Evolutionary conservation across 2,329 filamentous ascomycete species (phyloP), one percentile per base, ranked within the genome.

Genomic region (Sporothrix brasiliensis): DNA sequence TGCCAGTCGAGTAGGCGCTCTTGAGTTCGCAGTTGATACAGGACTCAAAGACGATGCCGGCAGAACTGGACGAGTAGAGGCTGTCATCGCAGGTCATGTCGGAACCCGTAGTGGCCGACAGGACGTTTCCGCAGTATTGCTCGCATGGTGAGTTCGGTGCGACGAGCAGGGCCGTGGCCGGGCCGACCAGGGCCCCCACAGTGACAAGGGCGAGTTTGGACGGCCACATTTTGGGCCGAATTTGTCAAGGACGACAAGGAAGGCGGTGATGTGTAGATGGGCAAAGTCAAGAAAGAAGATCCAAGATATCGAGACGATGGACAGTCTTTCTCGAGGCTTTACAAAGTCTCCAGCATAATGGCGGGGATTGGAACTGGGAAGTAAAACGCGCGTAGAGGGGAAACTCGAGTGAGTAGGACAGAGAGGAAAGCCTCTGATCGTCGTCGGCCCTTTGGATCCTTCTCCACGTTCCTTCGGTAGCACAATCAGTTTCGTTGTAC

Each of bases 21-120:
- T 75, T 76, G 39, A 83, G 75, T 74, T 88, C 81, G 77, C 87
- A 89, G 50, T 80, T 76, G 58, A 88, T 76, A 74, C 87, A 89
- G 24, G 79, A 78, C 74, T 85, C 77, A 73, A 83, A 87, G 53
- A 87, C 81, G n/a, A 80, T 79, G 7, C 85, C 86, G 4, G 78
- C 73, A 0, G 81, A 77, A 9, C 76, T 79, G 44, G 71, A 41
- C 1, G 73, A 75, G 73, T 84, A 85, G 24, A 76, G 76, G 56
- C 30, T 56, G 47, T 84, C 80, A 2, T 78, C 74, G 77, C 86
- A 88, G 54, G 82, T 81, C 53, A 88, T 78, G 73, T 87, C 85
- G 68, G 80, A 78, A 4, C 73, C 54, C 1, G 82, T 79, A 0
- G 85, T 87, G 5, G 78, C 74, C 14, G 79, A 77, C 50, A 85